Evolutionary conservation across 768 basidiomycete species (phyloP), one percentile per base, ranked within the genome.

Genomic region (Collybiopsis luxurians): DNA sequence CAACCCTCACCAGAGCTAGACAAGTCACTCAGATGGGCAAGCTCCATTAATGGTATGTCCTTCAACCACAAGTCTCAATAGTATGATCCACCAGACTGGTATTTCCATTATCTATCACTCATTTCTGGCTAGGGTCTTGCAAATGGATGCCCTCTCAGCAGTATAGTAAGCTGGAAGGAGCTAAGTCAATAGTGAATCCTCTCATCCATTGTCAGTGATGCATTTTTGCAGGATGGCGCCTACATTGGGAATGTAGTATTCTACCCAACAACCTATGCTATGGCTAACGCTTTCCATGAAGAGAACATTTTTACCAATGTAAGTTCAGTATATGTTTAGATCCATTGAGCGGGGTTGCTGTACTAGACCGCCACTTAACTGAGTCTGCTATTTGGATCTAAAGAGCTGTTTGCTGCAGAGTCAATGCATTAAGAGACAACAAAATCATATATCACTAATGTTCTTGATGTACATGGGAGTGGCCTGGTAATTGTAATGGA

Each of bases 1-100:
- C 95, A 87, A 90, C 90, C 2, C 75, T 98, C 34, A 98, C 95
- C n/a, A 86, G 81, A 92, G 89, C 74, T 98, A 98, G 77, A 96
- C 95, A 0, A 76, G 92, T 45, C 98, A 98, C 69, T 88, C 86
- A 24, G 82, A 87, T 62, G 89, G 90, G 5, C 77, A 80, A 56
- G 82, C 81, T 44, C 92, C 95, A 2, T 74, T 94, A 55, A 94
- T 98, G 92, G 93, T 89, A 63, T 54, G 80, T 66, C 19, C 57
- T 24, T 36, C 12, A 11, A 51, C 44, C 48, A 52, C 26, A 44
- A 40, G 38, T 56, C 42, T 63, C 46, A 40, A 43, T 15, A 80
- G 90, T 84, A 53, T 23, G 67, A 28, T 52, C 59, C 1, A 12
- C 9, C 21, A 21, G 12, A n/a, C 9, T 1, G 36, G 10, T 10